Conservation (phyloP, 257 asterid genomes). For the Solanum stenotomum region DNA sequence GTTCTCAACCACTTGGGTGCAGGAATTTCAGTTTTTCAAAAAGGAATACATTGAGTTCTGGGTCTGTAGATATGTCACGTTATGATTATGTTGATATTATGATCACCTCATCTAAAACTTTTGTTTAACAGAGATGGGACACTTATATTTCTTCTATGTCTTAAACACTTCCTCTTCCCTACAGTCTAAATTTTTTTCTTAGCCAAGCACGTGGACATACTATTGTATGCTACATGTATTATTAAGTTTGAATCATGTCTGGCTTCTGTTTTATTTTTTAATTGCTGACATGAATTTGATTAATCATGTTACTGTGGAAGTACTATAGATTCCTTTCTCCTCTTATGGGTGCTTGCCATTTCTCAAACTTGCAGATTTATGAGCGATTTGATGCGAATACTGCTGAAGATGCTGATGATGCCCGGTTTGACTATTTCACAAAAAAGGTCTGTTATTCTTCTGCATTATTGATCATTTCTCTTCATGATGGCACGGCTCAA, state of each 20-base stretch:
- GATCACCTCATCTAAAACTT: neutral
- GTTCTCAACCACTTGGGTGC: neutral
- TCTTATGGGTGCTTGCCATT: neutral
- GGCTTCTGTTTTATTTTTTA: neutral
- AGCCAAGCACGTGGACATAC: neutral
- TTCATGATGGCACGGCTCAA: neutral
- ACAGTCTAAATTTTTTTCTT: neutral
- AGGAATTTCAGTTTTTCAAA: neutral
- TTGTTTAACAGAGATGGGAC: neutral
- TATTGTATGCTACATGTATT: neutral
- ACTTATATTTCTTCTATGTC: neutral
- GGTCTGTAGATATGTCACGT: neutral
- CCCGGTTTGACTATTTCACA: constrained; percentile 66
- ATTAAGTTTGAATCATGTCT: neutral
- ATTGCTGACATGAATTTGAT: neutral
- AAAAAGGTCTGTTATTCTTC: constrained; percentile 46
- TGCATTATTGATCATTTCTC: neutral
- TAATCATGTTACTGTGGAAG: neutral
- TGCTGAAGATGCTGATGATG: constrained; percentile 58
- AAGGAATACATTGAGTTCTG: neutral
- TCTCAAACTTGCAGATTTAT: constrained; percentile 41
- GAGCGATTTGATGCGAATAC: constrained; percentile 67
- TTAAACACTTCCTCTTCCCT: neutral
- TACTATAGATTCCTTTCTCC: neutral
- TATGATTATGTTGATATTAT: neutral